A percentile compares a stretch with the other conserved stretches of the same genome.
Conservation (phyloP, 2,329 filamentous ascomycete species). For the Penicillium sp. region DNA sequence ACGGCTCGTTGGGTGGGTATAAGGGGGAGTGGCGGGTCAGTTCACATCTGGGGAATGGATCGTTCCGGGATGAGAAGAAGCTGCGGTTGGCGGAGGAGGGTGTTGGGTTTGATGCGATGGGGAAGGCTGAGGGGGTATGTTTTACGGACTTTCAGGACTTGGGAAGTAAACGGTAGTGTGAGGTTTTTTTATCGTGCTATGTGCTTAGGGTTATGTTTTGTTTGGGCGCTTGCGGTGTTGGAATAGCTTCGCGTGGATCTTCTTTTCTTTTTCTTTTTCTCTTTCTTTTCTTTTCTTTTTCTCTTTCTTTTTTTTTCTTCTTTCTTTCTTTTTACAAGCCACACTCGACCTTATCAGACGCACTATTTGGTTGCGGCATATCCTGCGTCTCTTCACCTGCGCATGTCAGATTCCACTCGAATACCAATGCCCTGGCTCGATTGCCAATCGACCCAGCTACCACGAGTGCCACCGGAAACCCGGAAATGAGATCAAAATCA, state of each 20-base stretch:
- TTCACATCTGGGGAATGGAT: constrained; percentile 33
- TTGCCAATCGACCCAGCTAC: too few species aligned
- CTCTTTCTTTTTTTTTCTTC: background rate
- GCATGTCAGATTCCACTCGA: too few species aligned
- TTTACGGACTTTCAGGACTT: constrained; percentile 33
- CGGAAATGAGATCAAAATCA: too few species aligned
- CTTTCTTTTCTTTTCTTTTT: background rate
- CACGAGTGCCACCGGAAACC: too few species aligned
- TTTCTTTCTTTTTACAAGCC: too few species aligned
- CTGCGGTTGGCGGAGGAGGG: constrained; percentile 35
- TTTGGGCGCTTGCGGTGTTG: too few species aligned
- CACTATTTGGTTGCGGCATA: too few species aligned
- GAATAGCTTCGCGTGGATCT: too few species aligned
- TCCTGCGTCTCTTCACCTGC: too few species aligned
- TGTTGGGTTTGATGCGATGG: constrained; percentile 32
- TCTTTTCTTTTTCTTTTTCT: background rate
- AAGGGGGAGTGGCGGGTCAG: constrained; percentile 50
- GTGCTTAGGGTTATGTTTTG: background rate
- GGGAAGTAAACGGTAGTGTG: constrained; percentile 18
- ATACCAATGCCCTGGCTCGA: too few species aligned
- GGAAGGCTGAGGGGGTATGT: constrained; percentile 30
- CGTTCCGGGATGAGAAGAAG: constrained; percentile 41
- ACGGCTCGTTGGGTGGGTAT: constrained; percentile 58
- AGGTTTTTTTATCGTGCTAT: background rate
- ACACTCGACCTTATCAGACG: too few species aligned